Evolutionary conservation across 805 yeast genomes (phyloP).

Genomic region (Isabelozyma gotoi): DNA sequence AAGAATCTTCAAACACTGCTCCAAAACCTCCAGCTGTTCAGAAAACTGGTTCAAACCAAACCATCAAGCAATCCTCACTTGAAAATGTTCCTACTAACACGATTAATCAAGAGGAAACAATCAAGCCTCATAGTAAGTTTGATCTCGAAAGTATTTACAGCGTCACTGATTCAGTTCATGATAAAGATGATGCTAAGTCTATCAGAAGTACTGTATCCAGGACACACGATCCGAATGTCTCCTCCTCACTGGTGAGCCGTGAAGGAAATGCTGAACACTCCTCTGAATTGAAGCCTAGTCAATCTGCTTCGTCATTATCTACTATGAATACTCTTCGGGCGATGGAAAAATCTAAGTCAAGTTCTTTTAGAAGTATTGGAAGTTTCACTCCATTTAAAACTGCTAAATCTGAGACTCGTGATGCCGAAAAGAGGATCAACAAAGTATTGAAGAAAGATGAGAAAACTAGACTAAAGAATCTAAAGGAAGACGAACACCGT

Average conservation of each 20-base stretch:
- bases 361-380: constrained; percentile 21
- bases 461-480: constrained; percentile 14
- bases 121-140: no score
- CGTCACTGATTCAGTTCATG: not conserved
- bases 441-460: constrained; percentile 32
- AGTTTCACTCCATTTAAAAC: constrained; percentile 32
- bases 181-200: not conserved
- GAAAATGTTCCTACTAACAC: not conserved
- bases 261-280: no score
- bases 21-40: not conserved
- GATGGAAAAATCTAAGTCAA: constrained; percentile 10
- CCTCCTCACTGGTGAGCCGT: no score
- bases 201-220: not conserved
- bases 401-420: constrained; percentile 20
- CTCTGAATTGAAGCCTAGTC: constrained; percentile 6
- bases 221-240: not conserved
- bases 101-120: not conserved
- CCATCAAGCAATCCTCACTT: not conserved
- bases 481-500: no score
- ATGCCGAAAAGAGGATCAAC: constrained; percentile 32
- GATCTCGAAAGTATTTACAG: not conserved
- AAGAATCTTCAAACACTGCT: constrained; percentile 2
- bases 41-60: not conserved
- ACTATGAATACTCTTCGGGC: not conserved
- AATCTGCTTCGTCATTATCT: constrained; percentile 9